Percentiles rank a stretch among this genome's conserved stretches.
Conservation (phyloP, 768 basidiomycete genomes). For the Termitomyces sp. region DNA sequence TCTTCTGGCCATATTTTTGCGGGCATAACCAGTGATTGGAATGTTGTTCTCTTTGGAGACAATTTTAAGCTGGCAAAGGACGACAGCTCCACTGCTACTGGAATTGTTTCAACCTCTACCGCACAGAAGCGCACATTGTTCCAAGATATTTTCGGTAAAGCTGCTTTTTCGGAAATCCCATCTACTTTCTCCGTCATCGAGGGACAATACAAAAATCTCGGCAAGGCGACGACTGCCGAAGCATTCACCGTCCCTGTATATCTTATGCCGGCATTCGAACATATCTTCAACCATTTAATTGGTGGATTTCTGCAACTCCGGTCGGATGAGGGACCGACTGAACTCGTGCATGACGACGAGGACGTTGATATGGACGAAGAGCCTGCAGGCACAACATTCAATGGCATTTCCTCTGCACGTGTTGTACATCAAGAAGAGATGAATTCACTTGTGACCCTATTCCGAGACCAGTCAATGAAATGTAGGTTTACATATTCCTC, state of each 20-base stretch:
- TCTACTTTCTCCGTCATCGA: slow-evolving; percentile 7
- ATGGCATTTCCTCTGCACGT: slow-evolving; percentile 18
- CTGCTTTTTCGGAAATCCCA: slow-evolving; percentile 46
- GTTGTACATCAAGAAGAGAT: slow-evolving; percentile 52
- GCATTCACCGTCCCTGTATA: slow-evolving; percentile 66
- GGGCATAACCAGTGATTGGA: slow-evolving; percentile 65
- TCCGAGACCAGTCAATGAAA: slow-evolving; percentile 43
- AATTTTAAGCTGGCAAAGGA: slow-evolving; percentile 33
- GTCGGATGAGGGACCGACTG: slow-evolving; percentile 6
- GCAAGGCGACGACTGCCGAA: slow-evolving; percentile 6
- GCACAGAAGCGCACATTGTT: slow-evolving; percentile 56
- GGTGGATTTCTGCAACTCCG: slow-evolving; percentile 27
- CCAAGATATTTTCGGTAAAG: slow-evolving; percentile 86
- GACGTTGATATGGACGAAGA: slow-evolving; percentile 42
- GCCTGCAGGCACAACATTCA: slow-evolving; percentile 9
- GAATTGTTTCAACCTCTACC: slow-evolving; percentile 22
- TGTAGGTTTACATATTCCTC: slow-evolving; percentile 24
- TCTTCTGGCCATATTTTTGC: slow-evolving; percentile 48
- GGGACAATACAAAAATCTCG: neutral
- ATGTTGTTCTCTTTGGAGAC: slow-evolving; percentile 66
- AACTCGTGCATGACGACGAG: slow-evolving; percentile 25
- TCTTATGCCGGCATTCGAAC: slow-evolving; percentile 67
- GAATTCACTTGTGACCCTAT: slow-evolving; percentile 53
- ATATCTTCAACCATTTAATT: slow-evolving; percentile 59
- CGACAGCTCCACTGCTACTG: slow-evolving; percentile 35